A percentile compares a stretch with the other conserved stretches of the same genome.
phyloP scores from a whole-genome alignment of 2,329 filamentous ascomycete genomes.

The Xylariaceae sp. region DNA sequence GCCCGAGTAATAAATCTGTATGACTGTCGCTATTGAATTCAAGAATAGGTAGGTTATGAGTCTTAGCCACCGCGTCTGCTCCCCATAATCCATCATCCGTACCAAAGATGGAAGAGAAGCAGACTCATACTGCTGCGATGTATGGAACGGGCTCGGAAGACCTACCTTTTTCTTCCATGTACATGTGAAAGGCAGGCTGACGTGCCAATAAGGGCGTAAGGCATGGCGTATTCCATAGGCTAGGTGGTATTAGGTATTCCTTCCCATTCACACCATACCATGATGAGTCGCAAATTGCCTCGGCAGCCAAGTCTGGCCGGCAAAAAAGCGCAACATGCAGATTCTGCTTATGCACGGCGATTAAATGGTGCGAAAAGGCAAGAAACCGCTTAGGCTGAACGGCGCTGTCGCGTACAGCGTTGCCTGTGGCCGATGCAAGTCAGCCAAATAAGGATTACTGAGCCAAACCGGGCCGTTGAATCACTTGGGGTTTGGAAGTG shows the following conservation, averaged over 20 bases:
- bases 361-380: not conserved
- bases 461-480: not conserved
- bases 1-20: not conserved
- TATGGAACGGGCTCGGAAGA: too few relatives aligned
- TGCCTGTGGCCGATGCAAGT: not conserved
- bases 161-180: not conserved
- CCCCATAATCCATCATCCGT: too few relatives aligned
- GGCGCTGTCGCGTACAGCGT: not conserved
- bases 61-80: not conserved
- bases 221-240: conserved; percentile 4
- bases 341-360: conserved; percentile 2
- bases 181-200: conserved; percentile 9
- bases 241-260: not conserved
- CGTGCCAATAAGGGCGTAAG: conserved; percentile 14
- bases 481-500: not conserved
- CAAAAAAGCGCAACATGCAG: not conserved
- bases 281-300: not conserved
- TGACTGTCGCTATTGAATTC: not conserved
- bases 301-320: conserved; percentile 5
- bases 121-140: too few relatives aligned
- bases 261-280: not conserved
- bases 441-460: not conserved
- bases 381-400: not conserved
- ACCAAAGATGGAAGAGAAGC: too few relatives aligned
- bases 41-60: not conserved